Evolutionary conservation across 2,329 filamentous ascomycete species (phyloP), one percentile per base, ranked within the genome.

Genomic region (Macrophomina phaseolina): DNA sequence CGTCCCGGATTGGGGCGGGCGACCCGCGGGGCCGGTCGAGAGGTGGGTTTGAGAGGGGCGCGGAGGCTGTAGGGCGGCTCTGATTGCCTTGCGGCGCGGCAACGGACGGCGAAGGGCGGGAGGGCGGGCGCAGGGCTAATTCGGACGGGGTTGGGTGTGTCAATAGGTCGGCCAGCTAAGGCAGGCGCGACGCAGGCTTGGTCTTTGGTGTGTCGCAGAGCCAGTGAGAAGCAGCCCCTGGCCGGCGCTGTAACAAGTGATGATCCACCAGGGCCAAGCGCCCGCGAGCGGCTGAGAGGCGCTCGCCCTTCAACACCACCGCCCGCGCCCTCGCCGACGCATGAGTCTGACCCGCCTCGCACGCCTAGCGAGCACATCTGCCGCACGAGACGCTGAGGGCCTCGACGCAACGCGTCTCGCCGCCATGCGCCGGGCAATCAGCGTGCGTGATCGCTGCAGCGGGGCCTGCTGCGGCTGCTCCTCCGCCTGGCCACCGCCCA

Each of bases 111-210:
- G 36, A 36, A 30, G 45, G 30, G n/a, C 45, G 58, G 45, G 30
- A 62, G 38, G 38, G 8, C 58, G 58, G 45, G 42, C 42, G 58
- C 58, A 48, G 23, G 58, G 45, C 45, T n/a, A 36, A 45, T 34
- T 32, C 32, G 32, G 32, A 23, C 23, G 23, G 32, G 52, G 32
- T 55, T 9, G 32, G 52, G 55, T 28, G 55, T 58, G 55, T 49
- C 58, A 38, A 62, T 51, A 62, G 58, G 58, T 18, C 46, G 58
- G n/a, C 52, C 45, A 62, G 45, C 58, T 62, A 62, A 62, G 58
- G 58, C 58, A 23, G 56, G 34, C 34, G 23, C 40, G 38, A 60
- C 34, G 55, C 55, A 46, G 38, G 34, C 55, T 12, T 60, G 58
- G 42, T 23, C 42, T 23, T 62, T 11, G 42, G 42, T 48, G 42